Percentiles rank a stretch among this genome's conserved stretches.
Evolutionary conservation across 495 filamentous ascomycete species (phyloP).

Genomic region (Podospora australis): DNA sequence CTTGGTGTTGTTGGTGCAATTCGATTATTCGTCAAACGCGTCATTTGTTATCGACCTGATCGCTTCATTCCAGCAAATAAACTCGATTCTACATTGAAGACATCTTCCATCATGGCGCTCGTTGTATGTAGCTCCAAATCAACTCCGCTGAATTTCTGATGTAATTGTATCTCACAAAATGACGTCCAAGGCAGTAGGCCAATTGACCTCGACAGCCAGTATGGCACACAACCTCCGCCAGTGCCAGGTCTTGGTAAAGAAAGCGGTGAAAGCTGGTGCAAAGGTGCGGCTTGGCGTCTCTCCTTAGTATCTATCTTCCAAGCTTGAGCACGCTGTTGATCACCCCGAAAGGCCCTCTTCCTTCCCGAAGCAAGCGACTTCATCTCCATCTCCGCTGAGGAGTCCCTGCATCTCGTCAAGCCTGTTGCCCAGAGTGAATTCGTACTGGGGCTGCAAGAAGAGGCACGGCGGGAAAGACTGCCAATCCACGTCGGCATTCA

Average conservation of each 20-base stretch:
- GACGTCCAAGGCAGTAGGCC: conserved; percentile 60
- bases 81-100: too few species aligned
- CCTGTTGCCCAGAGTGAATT: conserved; percentile 51
- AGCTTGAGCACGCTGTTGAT: not conserved
- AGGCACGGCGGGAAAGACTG: conserved; percentile 52
- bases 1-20: too few species aligned
- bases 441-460: conserved; percentile 62
- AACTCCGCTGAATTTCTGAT: too few species aligned
- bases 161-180: too few species aligned
- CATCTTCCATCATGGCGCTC: too few species aligned
- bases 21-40: too few species aligned
- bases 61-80: too few species aligned
- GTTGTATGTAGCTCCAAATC: too few species aligned
- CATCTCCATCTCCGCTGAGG: conserved; percentile 59
- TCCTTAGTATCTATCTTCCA: conserved; percentile 9
- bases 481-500: conserved; percentile 88
- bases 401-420: conserved; percentile 60
- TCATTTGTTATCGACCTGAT: too few species aligned
- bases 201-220: conserved; percentile 76
- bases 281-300: conserved; percentile 47
- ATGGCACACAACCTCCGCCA: conserved; percentile 73
- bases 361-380: conserved; percentile 92
- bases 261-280: conserved; percentile 67
- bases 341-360: conserved; percentile 60
- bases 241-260: conserved; percentile 62